These are phyloP conservation scores for Ophiostoma australiae DNA, from an alignment of 2,329 filamentous ascomycete genomes.

Conservation along the genomic window DNA sequence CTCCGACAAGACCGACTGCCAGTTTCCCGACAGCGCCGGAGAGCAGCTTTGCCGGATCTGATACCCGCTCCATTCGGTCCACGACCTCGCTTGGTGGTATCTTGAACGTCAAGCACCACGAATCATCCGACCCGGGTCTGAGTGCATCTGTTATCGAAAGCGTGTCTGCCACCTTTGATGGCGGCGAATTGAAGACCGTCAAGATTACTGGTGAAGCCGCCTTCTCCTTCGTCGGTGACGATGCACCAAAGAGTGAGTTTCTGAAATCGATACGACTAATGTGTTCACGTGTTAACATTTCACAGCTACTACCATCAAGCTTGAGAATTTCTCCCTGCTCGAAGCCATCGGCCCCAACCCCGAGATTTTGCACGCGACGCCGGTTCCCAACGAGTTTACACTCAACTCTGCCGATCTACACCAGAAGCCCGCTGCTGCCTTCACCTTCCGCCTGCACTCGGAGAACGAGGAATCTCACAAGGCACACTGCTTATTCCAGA, in stretches of 20 bases:
- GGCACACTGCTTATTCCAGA: slow-evolving; percentile 63
- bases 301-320: slow-evolving; percentile 60
- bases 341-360: slow-evolving; percentile 93
- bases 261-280: slow-evolving; percentile 36
- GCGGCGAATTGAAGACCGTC: slow-evolving; percentile 63
- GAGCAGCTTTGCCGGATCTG: slow-evolving; percentile 59
- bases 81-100: slow-evolving; percentile 70
- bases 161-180: slow-evolving; percentile 77
- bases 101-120: slow-evolving; percentile 70
- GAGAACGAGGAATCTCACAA: slow-evolving; percentile 48
- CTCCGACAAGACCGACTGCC: slow-evolving; percentile 42
- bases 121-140: slow-evolving; percentile 72
- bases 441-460: slow-evolving; percentile 85
- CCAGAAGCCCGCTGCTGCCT: slow-evolving; percentile 70
- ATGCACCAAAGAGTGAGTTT: slow-evolving; percentile 37
- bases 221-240: slow-evolving; percentile 62
- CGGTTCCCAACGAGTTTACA: slow-evolving; percentile 68
- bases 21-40: slow-evolving; percentile 58
- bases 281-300: slow-evolving; percentile 21
- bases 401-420: slow-evolving; percentile 67
- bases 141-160: slow-evolving; percentile 89
- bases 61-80: slow-evolving; percentile 88
- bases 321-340: slow-evolving; percentile 82
- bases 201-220: slow-evolving; percentile 85
- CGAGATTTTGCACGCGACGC: slow-evolving; percentile 72